phyloP scores from a whole-genome alignment of 176 grass and related monocot species.

The Elaeis guineensis region DNA sequence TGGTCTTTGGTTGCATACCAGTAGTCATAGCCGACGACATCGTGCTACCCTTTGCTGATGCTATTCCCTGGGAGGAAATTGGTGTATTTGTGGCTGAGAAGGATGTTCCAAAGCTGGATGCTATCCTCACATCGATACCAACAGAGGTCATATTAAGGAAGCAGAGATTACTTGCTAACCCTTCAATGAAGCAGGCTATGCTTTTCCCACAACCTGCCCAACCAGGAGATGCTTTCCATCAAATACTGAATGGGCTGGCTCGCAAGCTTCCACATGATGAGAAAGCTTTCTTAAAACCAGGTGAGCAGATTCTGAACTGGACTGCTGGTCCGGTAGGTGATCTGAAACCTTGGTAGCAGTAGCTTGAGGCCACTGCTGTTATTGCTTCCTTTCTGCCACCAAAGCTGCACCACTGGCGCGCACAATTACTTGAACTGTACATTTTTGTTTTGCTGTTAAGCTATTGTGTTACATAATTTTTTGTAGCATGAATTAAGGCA shows the following conservation, averaged over 20 bases:
- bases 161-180: constrained; percentile 88
- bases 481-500: constrained; percentile 2
- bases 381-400: not conserved
- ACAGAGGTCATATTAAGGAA: constrained; percentile 84
- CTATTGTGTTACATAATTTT: not conserved
- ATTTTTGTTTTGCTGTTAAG: not conserved
- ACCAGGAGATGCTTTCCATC: constrained; percentile 83
- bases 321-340: constrained; percentile 79
- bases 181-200: constrained; percentile 93
- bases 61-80: constrained; percentile 93
- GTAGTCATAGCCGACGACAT: constrained; percentile 93
- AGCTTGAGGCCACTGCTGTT: not conserved
- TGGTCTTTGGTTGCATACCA: constrained; percentile 91
- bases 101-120: constrained; percentile 74
- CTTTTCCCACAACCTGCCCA: constrained; percentile 76
- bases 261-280: constrained; percentile 74
- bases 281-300: constrained; percentile 52
- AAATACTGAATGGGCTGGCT: constrained; percentile 86
- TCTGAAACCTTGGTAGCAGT: constrained; percentile 72
- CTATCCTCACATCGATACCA: constrained; percentile 82
- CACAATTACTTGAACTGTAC: not conserved
- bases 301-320: constrained; percentile 61
- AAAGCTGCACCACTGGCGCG: not conserved
- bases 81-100: constrained; percentile 86
- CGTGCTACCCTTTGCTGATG: constrained; percentile 87